phyloP scores from a whole-genome alignment of 2,329 filamentous ascomycete species.

The Alternaria metachromatica region DNA sequence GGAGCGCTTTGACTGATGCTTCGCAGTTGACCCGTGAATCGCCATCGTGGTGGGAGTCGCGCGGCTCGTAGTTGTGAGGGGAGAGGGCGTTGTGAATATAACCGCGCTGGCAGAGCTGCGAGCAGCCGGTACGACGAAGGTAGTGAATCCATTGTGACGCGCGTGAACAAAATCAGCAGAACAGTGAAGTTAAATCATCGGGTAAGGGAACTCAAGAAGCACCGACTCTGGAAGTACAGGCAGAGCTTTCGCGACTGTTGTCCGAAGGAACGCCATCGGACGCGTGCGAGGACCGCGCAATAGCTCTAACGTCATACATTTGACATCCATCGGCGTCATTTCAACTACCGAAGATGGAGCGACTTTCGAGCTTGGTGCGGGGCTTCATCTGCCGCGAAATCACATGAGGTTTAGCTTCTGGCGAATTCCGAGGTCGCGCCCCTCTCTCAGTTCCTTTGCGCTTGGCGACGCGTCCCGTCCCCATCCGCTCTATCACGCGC shows the following conservation, averaged over 20 bases:
- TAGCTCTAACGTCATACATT: constrained; percentile 12
- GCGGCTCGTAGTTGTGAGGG: constrained; percentile 35
- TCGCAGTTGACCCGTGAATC: constrained; percentile 30
- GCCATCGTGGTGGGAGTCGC: constrained; percentile 28
- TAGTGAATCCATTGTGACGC: constrained; percentile 37
- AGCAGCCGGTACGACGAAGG: constrained; percentile 40
- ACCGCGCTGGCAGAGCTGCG: constrained; percentile 35
- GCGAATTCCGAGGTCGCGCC: constrained; percentile 6
- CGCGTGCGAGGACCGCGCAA: constrained; percentile 3
- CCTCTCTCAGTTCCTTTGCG: not conserved
- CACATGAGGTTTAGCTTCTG: constrained; percentile 7
- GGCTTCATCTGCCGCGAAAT: constrained; percentile 4
- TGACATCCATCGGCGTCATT: constrained; percentile 6
- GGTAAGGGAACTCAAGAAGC: constrained; percentile 3
- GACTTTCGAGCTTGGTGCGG: constrained; percentile 1
- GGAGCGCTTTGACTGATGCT: constrained; percentile 37
- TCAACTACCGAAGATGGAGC: constrained; percentile 9
- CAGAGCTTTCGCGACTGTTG: not conserved
- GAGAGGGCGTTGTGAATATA: constrained; percentile 34
- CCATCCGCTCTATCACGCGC: not conserved
- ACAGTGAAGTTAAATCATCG: not conserved
- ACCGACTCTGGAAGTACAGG: not conserved
- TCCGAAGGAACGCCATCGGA: constrained; percentile 7
- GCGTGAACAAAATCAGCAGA: not conserved
- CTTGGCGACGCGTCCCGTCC: not conserved